phyloP scores from a whole-genome alignment of 192 early-diverging fungal species.

The Linnemannia hyalina region DNA sequence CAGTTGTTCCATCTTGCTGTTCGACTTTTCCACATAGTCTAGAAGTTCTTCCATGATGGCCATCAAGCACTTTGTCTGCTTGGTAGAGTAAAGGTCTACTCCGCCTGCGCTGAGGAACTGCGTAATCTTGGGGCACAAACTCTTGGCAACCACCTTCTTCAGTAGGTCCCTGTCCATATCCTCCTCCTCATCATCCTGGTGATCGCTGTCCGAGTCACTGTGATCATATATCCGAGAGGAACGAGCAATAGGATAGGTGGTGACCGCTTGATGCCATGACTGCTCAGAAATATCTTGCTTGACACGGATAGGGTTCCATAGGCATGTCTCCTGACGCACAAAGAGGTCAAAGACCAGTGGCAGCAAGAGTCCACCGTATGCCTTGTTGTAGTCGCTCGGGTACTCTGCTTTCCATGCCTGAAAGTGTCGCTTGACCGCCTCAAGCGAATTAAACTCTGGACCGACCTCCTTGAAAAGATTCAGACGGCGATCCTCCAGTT shows the following conservation, averaged over 20 bases:
- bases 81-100: conserved; percentile 48
- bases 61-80: conserved; percentile 35
- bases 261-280: conserved; percentile 37
- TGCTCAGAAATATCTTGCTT: conserved; percentile 32
- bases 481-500: conserved; percentile 43
- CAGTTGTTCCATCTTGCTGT: conserved; percentile 51
- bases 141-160: conserved; percentile 51
- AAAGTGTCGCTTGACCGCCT: conserved; percentile 62
- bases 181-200: conserved; percentile 40
- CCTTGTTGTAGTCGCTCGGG: conserved; percentile 67
- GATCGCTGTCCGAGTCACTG: conserved; percentile 46
- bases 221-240: conserved; percentile 12
- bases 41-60: conserved; percentile 43
- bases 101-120: conserved; percentile 29
- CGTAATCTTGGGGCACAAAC: conserved; percentile 43
- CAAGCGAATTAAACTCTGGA: conserved; percentile 60
- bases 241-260: conserved; percentile 27
- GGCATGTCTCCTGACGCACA: conserved; percentile 64
- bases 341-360: conserved; percentile 71
- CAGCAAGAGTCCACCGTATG: conserved; percentile 67
- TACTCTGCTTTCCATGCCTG: conserved; percentile 65
- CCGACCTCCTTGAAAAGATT: conserved; percentile 61
- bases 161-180: conserved; percentile 47
- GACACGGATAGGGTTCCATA: conserved; percentile 66
- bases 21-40: conserved; percentile 53